Conservation (phyloP, 352 stramenopile genomes). For the Phytophthora litchii region DNA sequence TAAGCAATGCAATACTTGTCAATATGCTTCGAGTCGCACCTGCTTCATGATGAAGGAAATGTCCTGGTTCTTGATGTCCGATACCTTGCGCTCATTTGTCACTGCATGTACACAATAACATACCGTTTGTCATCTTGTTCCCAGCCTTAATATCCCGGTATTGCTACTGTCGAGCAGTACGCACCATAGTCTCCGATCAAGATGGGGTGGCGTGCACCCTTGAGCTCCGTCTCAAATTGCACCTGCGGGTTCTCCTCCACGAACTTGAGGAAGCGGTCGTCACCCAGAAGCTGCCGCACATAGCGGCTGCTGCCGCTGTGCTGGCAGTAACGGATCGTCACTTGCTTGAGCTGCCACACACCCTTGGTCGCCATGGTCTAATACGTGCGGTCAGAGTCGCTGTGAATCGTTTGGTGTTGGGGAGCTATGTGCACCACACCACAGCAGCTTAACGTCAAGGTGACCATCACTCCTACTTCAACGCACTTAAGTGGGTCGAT, state of each 20-base stretch:
- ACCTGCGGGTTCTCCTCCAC: constrained; percentile 90
- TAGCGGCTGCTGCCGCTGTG: constrained; percentile 81
- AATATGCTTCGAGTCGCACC: constrained; percentile 37
- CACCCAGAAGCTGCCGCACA: constrained; percentile 72
- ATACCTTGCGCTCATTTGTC: constrained; percentile 82
- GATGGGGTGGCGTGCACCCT: constrained; percentile 81
- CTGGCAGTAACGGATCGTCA: constrained; percentile 86
- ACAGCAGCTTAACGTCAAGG: background rate
- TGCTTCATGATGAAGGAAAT: constrained; percentile 82
- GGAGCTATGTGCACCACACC: constrained; percentile 18
- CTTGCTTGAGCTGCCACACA: constrained; percentile 80
- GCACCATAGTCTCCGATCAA: constrained; percentile 87
- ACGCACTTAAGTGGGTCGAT: constrained; percentile 8
- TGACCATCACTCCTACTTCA: constrained; percentile 13
- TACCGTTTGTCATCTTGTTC: background rate
- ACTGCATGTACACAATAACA: constrained; percentile 41
- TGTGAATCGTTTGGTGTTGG: constrained; percentile 23
- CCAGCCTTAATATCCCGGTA: background rate
- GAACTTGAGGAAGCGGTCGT: constrained; percentile 82
- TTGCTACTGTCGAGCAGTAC: constrained; percentile 1
- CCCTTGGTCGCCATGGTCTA: constrained; percentile 69
- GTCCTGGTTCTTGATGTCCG: constrained; percentile 90
- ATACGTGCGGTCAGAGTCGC: constrained; percentile 21
- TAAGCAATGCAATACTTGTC: background rate
- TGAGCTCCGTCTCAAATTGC: constrained; percentile 84